These are phyloP conservation scores for Ophiostoma novo-ulmi DNA, from an alignment of 2,329 filamentous ascomycete genomes.

Conservation along the genomic window DNA sequence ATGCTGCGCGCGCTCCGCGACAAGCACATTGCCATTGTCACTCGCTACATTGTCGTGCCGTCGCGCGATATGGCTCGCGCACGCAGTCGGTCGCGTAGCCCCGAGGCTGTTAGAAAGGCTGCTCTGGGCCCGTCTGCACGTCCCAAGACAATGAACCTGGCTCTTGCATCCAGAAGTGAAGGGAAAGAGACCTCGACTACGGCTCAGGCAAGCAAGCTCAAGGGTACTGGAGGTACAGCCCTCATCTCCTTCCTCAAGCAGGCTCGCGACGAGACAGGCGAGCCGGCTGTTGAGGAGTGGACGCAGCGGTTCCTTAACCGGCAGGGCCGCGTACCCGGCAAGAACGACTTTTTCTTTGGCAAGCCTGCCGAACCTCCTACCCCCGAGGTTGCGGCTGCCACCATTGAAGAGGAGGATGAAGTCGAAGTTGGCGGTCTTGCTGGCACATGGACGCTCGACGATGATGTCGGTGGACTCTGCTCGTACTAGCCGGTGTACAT, in stretches of 20 bases:
- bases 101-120: conserved; percentile 39
- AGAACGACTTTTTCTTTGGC: conserved; percentile 54
- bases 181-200: conserved; percentile 31
- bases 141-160: conserved; percentile 25
- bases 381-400: conserved; percentile 33
- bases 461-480: conserved; percentile 63
- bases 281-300: conserved; percentile 73
- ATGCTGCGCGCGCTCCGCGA: conserved; percentile 69
- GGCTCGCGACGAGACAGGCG: conserved; percentile 89
- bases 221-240: conserved; percentile 87
- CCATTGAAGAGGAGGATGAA: conserved; percentile 30
- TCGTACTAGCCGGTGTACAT: conserved; percentile 38
- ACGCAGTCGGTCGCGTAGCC: conserved; percentile 55
- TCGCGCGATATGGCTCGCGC: conserved; percentile 65
- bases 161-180: conserved; percentile 15
- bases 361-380: conserved; percentile 42
- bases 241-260: conserved; percentile 96
- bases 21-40: conserved; percentile 94
- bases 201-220: conserved; percentile 41
- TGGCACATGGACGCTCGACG: conserved; percentile 83
- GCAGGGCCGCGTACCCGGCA: conserved; percentile 45
- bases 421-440: conserved; percentile 63
- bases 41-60: conserved; percentile 89
- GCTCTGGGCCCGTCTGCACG: conserved; percentile 20
- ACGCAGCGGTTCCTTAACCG: conserved; percentile 54